Conservation (phyloP, 2,329 filamentous ascomycete genomes). For the Endoconidiophora polonica region DNA sequence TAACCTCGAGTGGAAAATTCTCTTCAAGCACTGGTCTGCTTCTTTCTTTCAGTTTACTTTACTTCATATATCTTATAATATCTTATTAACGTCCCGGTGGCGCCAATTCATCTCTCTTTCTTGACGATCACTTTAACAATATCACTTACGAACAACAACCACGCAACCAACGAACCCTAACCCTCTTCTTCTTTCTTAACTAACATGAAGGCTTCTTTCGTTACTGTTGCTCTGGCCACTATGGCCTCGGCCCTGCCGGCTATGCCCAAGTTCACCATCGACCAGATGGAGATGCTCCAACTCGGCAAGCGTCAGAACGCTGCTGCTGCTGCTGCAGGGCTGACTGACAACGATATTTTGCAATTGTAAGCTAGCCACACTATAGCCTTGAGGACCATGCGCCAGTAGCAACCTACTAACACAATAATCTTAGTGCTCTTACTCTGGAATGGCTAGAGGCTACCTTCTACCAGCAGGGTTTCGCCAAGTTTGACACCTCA, state of each 20-base stretch:
- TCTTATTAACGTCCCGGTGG: conserved; percentile 19
- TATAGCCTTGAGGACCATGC: too few relatives aligned
- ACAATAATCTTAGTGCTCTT: conserved; percentile 31
- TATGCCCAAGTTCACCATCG: conserved; percentile 25
- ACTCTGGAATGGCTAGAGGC: conserved; percentile 62
- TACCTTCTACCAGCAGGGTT: conserved; percentile 55
- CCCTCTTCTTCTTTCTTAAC: background rate
- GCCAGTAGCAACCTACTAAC: background rate
- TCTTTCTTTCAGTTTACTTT: conserved; percentile 18
- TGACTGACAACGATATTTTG: conserved; percentile 38
- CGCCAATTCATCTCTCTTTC: background rate
- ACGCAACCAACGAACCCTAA: background rate
- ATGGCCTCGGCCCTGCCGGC: conserved; percentile 31
- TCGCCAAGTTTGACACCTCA: conserved; percentile 45
- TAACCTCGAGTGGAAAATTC: conserved; percentile 17
- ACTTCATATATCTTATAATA: conserved; percentile 16
- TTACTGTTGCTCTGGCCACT: conserved; percentile 29
- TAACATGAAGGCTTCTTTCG: conserved; percentile 25
- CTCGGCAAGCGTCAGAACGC: conserved; percentile 34
- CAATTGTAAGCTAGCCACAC: conserved; percentile 33
- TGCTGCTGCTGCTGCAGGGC: conserved; percentile 28
- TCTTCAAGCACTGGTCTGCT: conserved; percentile 36
- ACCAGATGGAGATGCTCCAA: conserved; percentile 30
- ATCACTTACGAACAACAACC: background rate
- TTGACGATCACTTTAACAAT: too few relatives aligned